Percentiles rank a stretch among this genome's conserved stretches.
phyloP scores from a whole-genome alignment of 2,329 filamentous ascomycete species.

The Arthrobotrys sphaeroides region DNA sequence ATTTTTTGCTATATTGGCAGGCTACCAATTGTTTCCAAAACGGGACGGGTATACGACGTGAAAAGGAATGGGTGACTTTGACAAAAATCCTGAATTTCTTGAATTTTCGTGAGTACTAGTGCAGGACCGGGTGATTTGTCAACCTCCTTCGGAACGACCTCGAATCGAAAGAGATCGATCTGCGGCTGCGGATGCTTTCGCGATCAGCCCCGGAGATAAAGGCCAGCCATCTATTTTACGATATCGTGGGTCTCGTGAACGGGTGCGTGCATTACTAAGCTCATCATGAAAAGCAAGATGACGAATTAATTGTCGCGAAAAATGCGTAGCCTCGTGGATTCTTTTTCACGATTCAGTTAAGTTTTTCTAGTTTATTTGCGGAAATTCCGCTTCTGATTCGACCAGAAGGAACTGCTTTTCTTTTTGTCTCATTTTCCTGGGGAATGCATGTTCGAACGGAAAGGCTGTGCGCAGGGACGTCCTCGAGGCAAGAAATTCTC shows the following conservation, averaged over 20 bases:
- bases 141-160: neutral
- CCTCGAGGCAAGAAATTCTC: conserved; percentile 41
- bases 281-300: neutral
- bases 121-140: conserved; percentile 30
- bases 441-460: conserved; percentile 53
- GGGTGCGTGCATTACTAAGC: neutral
- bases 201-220: conserved; percentile 28
- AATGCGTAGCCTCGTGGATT: neutral
- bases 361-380: no score
- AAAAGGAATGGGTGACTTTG: neutral
- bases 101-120: conserved; percentile 5
- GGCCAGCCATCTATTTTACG: neutral
- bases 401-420: neutral
- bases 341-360: no score
- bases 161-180: neutral
- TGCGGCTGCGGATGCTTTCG: neutral
- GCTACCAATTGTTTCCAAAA: no score
- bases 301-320: no score
- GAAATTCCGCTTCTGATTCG: no score
- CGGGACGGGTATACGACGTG: neutral
- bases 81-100: no score
- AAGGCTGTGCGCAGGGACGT: conserved; percentile 49
- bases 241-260: neutral
- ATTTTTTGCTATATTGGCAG: no score
- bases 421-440: conserved; percentile 42